phyloP scores from a whole-genome alignment of 2,329 filamentous ascomycete species.

The Chaetomium olivaceum region DNA sequence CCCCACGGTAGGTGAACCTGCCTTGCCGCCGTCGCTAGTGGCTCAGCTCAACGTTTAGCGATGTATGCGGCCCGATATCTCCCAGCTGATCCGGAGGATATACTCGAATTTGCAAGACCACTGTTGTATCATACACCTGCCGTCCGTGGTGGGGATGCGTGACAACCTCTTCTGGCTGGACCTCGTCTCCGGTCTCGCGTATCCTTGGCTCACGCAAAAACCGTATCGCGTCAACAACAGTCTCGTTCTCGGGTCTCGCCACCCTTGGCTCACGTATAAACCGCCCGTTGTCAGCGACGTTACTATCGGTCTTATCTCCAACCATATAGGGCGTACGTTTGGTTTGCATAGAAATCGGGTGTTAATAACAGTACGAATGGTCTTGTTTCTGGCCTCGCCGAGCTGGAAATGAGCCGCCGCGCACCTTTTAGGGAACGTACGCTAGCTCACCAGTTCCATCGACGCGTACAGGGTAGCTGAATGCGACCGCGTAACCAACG shows the following conservation, averaged over 20 bases:
- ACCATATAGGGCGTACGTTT: no score
- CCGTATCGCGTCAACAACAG: no score
- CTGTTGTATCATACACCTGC: conserved; percentile 41
- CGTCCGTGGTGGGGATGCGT: conserved; percentile 55
- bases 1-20: conserved; percentile 38
- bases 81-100: conserved; percentile 56
- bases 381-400: conserved; percentile 79
- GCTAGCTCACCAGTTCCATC: conserved; percentile 73
- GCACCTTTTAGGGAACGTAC: conserved; percentile 82
- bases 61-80: conserved; percentile 65
- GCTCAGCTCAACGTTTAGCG: conserved; percentile 57
- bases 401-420: conserved; percentile 80
- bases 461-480: conserved; percentile 66
- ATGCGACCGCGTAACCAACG: no score
- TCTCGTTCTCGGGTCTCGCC: no score
- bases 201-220: no score
- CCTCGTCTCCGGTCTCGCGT: no score
- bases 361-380: conserved; percentile 88
- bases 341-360: conserved; percentile 67
- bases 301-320: no score
- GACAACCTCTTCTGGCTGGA: conserved; percentile 62
- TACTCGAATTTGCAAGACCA: conserved; percentile 60
- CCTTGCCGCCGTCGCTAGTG: conserved; percentile 34
- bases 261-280: no score
- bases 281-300: no score